Evolutionary conservation across 805 yeast species (phyloP), one percentile per base, ranked within the genome.

Genomic region (Saturnispora silvae): DNA sequence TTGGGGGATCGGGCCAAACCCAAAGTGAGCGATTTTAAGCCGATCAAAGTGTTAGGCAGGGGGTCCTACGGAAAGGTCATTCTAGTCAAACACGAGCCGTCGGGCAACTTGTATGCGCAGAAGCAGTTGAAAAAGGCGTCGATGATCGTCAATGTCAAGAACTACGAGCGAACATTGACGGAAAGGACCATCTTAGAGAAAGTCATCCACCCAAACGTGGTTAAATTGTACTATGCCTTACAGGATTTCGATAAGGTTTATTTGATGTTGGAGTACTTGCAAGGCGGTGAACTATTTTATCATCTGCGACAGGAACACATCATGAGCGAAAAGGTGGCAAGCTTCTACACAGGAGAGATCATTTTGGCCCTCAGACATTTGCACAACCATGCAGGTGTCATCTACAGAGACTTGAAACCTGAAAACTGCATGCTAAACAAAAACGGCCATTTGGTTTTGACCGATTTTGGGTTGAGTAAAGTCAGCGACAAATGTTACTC

Each of bases 11-110:
- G n/a, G n/a, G 44, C 45, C 17, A 50, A 48, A 34, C 51, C 47
- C 2, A 25, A 35, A 1, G 51, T 59, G 18, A 47, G 51, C n/a
- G 94, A 85, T 51, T 85, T 86, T 49, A 75, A 70, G 47, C 81
- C 82, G 2, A 57, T 86, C 5, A 79, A 74, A 46, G 92, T 84
- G 0, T 62, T 85, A 5, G 96, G 96, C 0, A 71, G 77, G 35
- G 96, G 96, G 3, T 85, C 95, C 2, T 85, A 81, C 47, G 95
- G 96, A 3, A 84, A 82, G 52, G 96, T 85, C 3, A 60, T 82
- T 7, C 60, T 85, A 17, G 95, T 85, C 1, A 72, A 75, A 34
- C 86, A 85, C 51, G 63, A 56, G 36, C 44, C 59, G 17, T 71
- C 82, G 0, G 78, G 78, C 0, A 70, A 70, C 45, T 57, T 85